Evolutionary conservation across 2,329 filamentous ascomycete genomes (phyloP).

Genomic region (Phialophora tarda): DNA sequence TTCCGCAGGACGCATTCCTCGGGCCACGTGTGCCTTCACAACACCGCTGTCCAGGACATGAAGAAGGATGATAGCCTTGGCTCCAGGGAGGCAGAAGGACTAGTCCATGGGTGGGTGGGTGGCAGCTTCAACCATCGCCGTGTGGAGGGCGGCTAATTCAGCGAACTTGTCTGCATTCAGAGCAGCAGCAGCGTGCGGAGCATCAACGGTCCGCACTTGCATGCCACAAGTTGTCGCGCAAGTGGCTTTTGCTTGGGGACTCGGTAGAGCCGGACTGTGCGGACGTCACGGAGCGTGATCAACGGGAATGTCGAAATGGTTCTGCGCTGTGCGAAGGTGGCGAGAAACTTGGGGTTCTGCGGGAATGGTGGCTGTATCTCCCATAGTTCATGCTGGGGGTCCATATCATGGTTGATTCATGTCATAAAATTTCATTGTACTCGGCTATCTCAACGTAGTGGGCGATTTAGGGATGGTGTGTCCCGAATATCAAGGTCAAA

Average conservation of each 20-base stretch:
- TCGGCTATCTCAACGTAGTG: not conserved
- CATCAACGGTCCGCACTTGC: not conserved
- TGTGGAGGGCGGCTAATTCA: not conserved
- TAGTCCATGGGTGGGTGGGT: not conserved
- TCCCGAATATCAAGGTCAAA: not conserved
- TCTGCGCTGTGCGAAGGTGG: not conserved
- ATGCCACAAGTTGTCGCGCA: not conserved
- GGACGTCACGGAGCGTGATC: not conserved
- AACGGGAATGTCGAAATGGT: not conserved
- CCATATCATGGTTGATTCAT: not conserved
- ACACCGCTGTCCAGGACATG: not conserved
- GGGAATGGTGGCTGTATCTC: no score
- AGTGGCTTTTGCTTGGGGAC: not conserved
- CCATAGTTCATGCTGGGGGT: not conserved
- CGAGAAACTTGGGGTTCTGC: not conserved
- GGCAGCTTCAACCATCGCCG: not conserved
- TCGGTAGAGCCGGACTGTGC: not conserved
- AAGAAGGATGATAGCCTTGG: not conserved
- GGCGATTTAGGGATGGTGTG: not conserved
- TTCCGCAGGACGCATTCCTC: not conserved
- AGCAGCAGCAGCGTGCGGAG: not conserved
- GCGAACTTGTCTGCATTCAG: not conserved
- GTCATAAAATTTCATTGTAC: not conserved
- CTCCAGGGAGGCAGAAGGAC: not conserved
- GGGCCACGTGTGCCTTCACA: not conserved